Base-by-base conservation (phyloP, 306 rosid species). In the Lotus japonicus region DNA sequence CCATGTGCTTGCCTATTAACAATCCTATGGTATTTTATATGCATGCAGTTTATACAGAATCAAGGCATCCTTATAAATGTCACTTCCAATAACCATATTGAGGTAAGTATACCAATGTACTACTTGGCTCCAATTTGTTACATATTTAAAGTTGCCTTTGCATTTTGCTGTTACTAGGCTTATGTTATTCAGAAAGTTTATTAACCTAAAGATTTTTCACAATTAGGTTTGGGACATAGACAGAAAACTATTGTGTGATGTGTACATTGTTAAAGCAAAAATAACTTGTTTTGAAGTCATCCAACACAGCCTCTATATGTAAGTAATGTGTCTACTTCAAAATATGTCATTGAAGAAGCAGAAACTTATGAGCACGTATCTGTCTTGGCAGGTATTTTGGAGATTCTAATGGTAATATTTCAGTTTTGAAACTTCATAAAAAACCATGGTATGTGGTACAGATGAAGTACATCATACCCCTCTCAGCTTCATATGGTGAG, bases 211-310 rank as follows among this genome's bases (percentile, higher is more conserved):
- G 42, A 69, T 19, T 46, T 58, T 67, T 77, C 71, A 54, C 19
- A 36, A 55, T 35, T 77, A 92, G 98, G 91, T 92, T 75, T 92
- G 98, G 96, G 91, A 88, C 87, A 75, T 90, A 39, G 90, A 83
- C 54, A 77, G 78, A 76, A 89, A 87, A 78, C 46, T 60, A 28
- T 61, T 81, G 68, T 75, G 73, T 77, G 74, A 84, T 67, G 83
- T 78, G 67, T 83, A 79, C 66, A 31, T 62, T 72, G 78, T 57
- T 54, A 73, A 79, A 59, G 81, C 80, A 77, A 94, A 88, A 70
- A 84, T 92, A 44, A 86, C 95, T 21, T 76, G 85, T 46, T 79
- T 89, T 58, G 75, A 85, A 6, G 62, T 86, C 68, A 68, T 89
- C 79, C 89, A 79, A n/a, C 80, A 75, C 21, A 80, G 79, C 79